These are phyloP conservation scores for Microcera coccophila DNA, from an alignment of 2,329 filamentous ascomycete genomes.

Conservation along the genomic window DNA sequence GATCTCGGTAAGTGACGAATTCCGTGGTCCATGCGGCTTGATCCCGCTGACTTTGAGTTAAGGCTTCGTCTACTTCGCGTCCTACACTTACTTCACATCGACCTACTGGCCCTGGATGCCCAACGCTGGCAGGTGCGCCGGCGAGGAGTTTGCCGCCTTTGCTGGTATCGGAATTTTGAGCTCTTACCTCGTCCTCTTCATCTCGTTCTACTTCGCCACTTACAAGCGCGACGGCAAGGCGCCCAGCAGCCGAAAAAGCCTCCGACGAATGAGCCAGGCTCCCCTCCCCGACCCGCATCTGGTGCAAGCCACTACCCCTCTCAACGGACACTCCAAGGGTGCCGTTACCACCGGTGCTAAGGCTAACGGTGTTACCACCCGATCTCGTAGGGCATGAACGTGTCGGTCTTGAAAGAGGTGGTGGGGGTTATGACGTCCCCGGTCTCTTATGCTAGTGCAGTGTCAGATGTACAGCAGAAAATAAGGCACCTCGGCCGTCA, in stretches of 20 bases:
- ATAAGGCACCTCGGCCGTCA: too few relatives aligned
- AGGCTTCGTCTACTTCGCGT: constrained; percentile 98
- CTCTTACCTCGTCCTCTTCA: constrained; percentile 96
- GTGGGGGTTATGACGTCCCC: background rate
- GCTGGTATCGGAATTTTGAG: constrained; percentile 86
- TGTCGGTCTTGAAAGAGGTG: background rate
- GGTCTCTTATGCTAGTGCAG: constrained; percentile 1
- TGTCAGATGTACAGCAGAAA: constrained; percentile 1
- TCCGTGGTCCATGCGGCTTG: too few relatives aligned
- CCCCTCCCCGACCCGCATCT: constrained; percentile 76
- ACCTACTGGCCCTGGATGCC: constrained; percentile 85
- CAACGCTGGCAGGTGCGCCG: constrained; percentile 80
- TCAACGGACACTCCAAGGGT: constrained; percentile 42
- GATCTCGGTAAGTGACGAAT: constrained; percentile 69
- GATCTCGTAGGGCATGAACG: constrained; percentile 63
- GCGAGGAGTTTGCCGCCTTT: constrained; percentile 95
- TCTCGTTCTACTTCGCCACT: constrained; percentile 96
- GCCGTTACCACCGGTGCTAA: constrained; percentile 52
- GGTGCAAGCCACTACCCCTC: constrained; percentile 48
- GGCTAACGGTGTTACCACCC: constrained; percentile 58
- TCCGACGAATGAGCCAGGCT: constrained; percentile 62
- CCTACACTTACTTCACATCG: constrained; percentile 96
- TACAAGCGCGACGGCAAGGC: constrained; percentile 85
- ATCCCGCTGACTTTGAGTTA: constrained; percentile 5
- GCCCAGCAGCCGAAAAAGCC: constrained; percentile 73